Base-by-base conservation (phyloP, 306 rosid genomes). In the Gastrolobium bilobum region DNA sequence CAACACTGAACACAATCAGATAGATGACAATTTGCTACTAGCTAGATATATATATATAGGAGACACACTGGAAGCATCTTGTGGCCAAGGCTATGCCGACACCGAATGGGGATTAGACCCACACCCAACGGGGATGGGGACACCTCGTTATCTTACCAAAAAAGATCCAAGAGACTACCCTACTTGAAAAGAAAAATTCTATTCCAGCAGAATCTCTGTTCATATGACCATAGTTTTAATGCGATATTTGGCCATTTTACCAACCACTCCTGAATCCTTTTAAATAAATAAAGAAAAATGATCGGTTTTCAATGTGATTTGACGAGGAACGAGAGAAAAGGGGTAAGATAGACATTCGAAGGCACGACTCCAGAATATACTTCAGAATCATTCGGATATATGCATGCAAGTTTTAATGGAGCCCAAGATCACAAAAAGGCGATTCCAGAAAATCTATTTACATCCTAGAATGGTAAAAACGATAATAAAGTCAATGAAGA, bases 341-440 rank as follows among this genome's bases (percentile, higher is more conserved):
- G 39, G 67, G 43, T 52, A 54, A 59, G 54, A 48, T 62, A 33
- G 67, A 20, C 42, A 52, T 59, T 7, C 14, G 38, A 31, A 69
- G 70, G 76, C 42, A 70, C 10, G 53, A 83, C 73, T 54, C 75
- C 6, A 10, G 26, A 79, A 85, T 74, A 61, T 62, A 69, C 30
- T 11, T 39, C 26, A 53, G 68, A 82, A 72, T 64, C 20, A 80
- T 68, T 71, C 39, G 7, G 39, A 74, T 65, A 13, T 10, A 44
- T 53, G 40, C 58, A 82, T 78, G 80, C 83, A 82, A 46, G 62
- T 31, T 60, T 39, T 3, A 73, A 64, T 10, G 8, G 39, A 59
- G 29, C 5, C 40, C 46, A 7, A 10, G 31, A 46, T 40, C 37
- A 69, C 20, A 0, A 42, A 53, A 67, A 69, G n/a, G 35, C 31